Evolutionary conservation across 177 flowering plant species (phyloP), one percentile per base, ranked within the genome.

Genomic region (Vitis hybrid): DNA sequence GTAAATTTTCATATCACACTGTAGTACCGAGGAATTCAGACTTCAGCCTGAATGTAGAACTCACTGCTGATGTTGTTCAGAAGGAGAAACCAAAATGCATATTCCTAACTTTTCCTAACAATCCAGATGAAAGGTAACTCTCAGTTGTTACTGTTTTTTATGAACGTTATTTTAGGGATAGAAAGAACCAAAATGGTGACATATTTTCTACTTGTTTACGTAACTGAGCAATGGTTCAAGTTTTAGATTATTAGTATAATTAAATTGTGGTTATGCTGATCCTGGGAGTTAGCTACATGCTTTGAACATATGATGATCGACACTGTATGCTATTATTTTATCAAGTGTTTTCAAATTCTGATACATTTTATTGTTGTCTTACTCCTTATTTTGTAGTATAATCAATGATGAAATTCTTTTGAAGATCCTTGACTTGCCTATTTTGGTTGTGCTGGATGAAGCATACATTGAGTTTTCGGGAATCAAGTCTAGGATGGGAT

Each of bases 111-210:
- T 96, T 95, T 71, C 98, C 99, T 18, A 96, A 96, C 76, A 96
- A 96, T 82, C 99, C 99, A 65, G 99, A 96, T 87, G 99, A 98
- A 75, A 96, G 99, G 99, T 96, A 82, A 58, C 40, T 57, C 17
- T 49, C 8, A 12, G 10, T 45, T 54, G 12, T 12, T 10, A 18
- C 13, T 32, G 61, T 21, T 21, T 66, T 12, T 4, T 1, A 13
- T 1, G 9, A 6, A 49, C 32, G 51, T 17, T 30, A 60, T 69
- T 7, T 15, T 34, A 4, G 23, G 40, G 40, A 34, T 34, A 4
- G 0, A 34, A 34, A 34, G 40, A 34, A 34, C 5, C 40, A 34
- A 34, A 34, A 5, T 34, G 40, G 40, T 34, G 40, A 34, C 40
- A 0, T 34, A 2, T 34, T 34, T 34, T 34, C 40, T 34, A 4